A percentile compares a stretch with the other conserved stretches of the same genome.
phyloP scores from a whole-genome alignment of 371 early-diverging fungal species.

The Furculomyces boomerangus region DNA sequence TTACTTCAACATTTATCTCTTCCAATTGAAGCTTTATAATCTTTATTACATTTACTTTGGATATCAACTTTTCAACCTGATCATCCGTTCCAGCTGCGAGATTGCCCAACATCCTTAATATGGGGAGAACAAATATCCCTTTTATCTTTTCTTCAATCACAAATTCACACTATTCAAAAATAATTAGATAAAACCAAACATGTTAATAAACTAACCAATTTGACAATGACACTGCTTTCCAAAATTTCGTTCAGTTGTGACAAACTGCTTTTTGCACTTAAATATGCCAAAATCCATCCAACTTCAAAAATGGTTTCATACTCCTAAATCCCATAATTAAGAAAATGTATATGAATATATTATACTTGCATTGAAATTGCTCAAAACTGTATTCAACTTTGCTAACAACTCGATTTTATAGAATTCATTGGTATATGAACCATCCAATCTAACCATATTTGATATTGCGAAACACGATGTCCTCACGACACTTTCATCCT shows the following conservation, averaged over 20 bases:
- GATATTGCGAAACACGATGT: conserved; percentile 59
- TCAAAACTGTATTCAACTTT: conserved; percentile 26
- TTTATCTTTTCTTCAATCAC: too few relatives aligned
- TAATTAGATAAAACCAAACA: conserved; percentile 21
- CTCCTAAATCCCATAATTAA: too few relatives aligned
- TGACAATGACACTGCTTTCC: conserved; percentile 7
- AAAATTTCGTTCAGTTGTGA: conserved; percentile 7
- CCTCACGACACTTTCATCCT: conserved; percentile 25
- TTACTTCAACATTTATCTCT: not conserved
- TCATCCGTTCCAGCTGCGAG: conserved; percentile 40
- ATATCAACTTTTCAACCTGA: conserved; percentile 29
- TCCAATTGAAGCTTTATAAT: conserved; percentile 21
- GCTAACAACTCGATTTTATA: conserved; percentile 25
- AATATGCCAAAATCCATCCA: conserved; percentile 47
- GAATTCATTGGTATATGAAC: conserved; percentile 29
- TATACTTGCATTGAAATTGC: conserved; percentile 5
- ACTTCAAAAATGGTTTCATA: conserved; percentile 40
- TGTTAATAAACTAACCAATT: conserved; percentile 7
- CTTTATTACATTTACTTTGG: conserved; percentile 28
- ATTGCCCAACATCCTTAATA: conserved; percentile 50
- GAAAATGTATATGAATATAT: too few relatives aligned
- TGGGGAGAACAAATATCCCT: conserved; percentile 38
- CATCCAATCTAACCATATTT: conserved; percentile 45
- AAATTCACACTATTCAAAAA: too few relatives aligned
- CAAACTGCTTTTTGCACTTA: conserved; percentile 34